A percentile compares a stretch with the other conserved stretches of the same genome.
phyloP scores from a whole-genome alignment of 73 alveolate species.

The Tetrahymena malaccensis region DNA sequence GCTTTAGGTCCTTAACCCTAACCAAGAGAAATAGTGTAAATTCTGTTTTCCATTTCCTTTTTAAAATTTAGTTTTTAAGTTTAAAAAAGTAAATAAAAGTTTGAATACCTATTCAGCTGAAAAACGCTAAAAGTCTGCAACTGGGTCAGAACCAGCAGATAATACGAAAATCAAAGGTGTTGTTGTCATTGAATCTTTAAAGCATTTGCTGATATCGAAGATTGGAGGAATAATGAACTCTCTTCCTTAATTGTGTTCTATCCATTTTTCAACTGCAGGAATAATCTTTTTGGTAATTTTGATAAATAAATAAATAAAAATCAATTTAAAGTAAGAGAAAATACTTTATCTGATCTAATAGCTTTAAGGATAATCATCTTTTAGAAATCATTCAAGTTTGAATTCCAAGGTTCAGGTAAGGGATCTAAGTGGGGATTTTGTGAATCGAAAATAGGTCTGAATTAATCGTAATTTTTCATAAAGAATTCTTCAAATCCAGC shows the following conservation, averaged over 20 bases:
- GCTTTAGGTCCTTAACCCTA: constrained; percentile 99
- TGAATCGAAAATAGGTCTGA: constrained; percentile 76
- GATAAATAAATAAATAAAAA: neutral
- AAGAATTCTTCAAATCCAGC: constrained; percentile 81
- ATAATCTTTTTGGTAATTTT: constrained; percentile 77
- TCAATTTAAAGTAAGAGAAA: neutral
- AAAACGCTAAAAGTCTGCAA: constrained; percentile 69
- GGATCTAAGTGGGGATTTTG: constrained; percentile 78
- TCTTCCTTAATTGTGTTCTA: constrained; percentile 82
- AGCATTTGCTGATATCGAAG: constrained; percentile 91
- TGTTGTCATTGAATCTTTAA: constrained; percentile 86
- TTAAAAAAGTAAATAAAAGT: neutral
- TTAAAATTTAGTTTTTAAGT: neutral
- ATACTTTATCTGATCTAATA: constrained; percentile 86
- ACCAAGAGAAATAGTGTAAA: constrained; percentile 96
- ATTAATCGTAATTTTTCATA: constrained; percentile 61
- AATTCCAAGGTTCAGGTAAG: constrained; percentile 91
- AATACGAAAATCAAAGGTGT: constrained; percentile 97
- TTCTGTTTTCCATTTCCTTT: constrained; percentile 73
- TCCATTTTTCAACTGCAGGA: constrained; percentile 73
- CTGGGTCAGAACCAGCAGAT: constrained; percentile 98
- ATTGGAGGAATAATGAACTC: constrained; percentile 98
- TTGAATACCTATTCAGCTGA: neutral
- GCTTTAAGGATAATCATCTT: constrained; percentile 77
- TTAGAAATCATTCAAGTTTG: constrained; percentile 70